These are phyloP conservation scores for Psidium friedrichsthalianum DNA, from an alignment of 345 rosid species.

Conservation along the genomic window DNA sequence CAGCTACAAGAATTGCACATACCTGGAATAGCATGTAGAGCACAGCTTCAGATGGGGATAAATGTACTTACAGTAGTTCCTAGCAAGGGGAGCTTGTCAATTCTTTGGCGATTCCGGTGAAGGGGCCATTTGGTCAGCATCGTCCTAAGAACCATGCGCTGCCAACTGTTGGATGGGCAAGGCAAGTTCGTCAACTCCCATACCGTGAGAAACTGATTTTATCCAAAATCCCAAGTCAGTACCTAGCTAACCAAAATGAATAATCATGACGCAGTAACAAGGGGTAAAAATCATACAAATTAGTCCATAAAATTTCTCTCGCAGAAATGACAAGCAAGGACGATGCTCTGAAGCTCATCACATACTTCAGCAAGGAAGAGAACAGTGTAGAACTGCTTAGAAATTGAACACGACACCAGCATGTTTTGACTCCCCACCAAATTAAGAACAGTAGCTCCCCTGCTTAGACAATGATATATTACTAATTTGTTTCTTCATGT, in stretches of 20 bases:
- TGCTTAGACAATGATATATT: not conserved
- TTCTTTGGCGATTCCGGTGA: not conserved
- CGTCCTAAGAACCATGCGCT: not conserved
- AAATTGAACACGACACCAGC: not conserved
- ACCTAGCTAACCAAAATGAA: not conserved
- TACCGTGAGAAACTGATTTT: not conserved
- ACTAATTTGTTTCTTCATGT: not conserved
- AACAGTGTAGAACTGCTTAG: not conserved
- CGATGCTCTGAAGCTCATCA: not conserved
- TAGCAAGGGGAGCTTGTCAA: conserved; percentile 5
- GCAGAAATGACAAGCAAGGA: not conserved
- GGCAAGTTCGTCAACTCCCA: not conserved
- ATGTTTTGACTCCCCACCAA: not conserved
- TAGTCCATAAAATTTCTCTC: not conserved
- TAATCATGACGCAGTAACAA: not conserved
- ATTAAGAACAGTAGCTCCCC: not conserved
- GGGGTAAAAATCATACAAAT: not conserved
- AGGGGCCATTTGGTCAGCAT: conserved; percentile 3
- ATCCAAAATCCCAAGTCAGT: not conserved
- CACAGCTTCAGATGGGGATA: not conserved
- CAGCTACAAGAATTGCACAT: not conserved
- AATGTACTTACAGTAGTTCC: not conserved
- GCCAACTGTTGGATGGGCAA: not conserved
- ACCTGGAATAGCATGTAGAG: not conserved
- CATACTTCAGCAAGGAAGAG: not conserved